Base-by-base conservation (phyloP, 768 basidiomycete species). In the Neoboletus subvelutipes region DNA sequence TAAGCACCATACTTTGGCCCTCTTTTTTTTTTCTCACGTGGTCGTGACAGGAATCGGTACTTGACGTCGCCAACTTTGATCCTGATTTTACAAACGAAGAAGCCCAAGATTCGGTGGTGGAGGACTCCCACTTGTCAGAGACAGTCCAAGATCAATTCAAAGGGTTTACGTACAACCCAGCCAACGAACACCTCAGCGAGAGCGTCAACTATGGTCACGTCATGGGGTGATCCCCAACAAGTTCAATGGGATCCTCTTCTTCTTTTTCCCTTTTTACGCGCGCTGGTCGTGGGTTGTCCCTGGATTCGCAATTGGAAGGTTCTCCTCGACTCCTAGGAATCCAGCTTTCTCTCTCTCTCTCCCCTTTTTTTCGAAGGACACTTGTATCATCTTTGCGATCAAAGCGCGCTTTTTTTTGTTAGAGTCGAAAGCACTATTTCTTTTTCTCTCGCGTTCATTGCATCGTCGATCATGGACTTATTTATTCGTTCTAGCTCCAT, bases 51-150 rank as follows among this genome's bases (percentile, higher is more conserved):
- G 94, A 95, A 78, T 90, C 88, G 53, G 94, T 94, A 1, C 83
- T 97, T 45, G 95, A 97, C 70, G 94, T 95, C 22, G 92, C 88
- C 56, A 94, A 98, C 79, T 98, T 99, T 75, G 97, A 98, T 73
- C 83, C 93, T 26, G 96, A 98, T 73, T 99, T 99, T 70, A 98
- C 95, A 29, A 91, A 88, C 58, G 96, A 99, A 71, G 88, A 92
- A 55, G 90, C 95, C 2, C 86, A 92, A 65, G 96, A 99, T 73
- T 95, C 93, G 2, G 94, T 98, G 53, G 96, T 99, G 39, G 92
- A 91, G 61, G 93, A 94, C 67, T 94, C 92, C 4, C 87, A 84
- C 28, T 77, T 99, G 37, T 94, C 92, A 17, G 91, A 97, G 78
- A 98, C 95, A 0, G 94, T 99, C 2, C 96, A 99, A 71, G 93